Base-by-base conservation (phyloP, 1,284 basidiomycete genomes). In the Ceratobasidium sp. region DNA sequence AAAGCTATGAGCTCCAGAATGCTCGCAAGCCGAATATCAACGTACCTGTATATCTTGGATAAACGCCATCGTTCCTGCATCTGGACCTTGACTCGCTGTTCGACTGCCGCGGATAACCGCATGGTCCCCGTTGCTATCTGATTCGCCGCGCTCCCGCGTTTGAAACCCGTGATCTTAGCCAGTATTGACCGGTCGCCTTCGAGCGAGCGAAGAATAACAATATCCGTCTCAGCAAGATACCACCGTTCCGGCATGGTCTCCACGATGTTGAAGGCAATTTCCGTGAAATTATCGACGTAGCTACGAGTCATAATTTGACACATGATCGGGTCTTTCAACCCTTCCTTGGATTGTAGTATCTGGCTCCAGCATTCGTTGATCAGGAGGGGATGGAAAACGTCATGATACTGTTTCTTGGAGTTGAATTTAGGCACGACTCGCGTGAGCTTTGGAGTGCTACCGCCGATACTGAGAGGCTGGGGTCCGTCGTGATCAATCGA, bases 301-400 rank as follows among this genome's bases (percentile, higher is more conserved):
- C 85, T 84, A 25, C 89, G 86, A 13, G 85, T 84, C 35, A 80
- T 81, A 50, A 94, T 83, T 69, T 83, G 85, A 77, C 84, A 85
- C 22, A 84, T 81, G 69, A 87, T 84, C 0, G 79, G 78, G 8
- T 87, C 84, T 43, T 81, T 82, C 4, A 71, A 70, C 8, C 76
- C 75, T 64, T 91, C 87, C 74, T 93, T 91, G 32, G 93, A 87
- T 76, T 93, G 86, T 38, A 82, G 76, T 68, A 98, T 85, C 75
- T 98, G 94, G 32, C 91, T 87, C 96, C 97, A 98, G 72, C 92
- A 90, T 79, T 99, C 97, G 70, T 93, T 83, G 34, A 96, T 80
- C 27, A 98, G 82, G n/a, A 99, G 82, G 0, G 97, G 94, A 73
- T 94, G 87, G 76, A 97, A 94, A 29, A 90, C 82, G 29, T 81